These are phyloP conservation scores for Penicillium desertorum DNA, from an alignment of 495 filamentous ascomycete genomes.

Conservation along the genomic window DNA sequence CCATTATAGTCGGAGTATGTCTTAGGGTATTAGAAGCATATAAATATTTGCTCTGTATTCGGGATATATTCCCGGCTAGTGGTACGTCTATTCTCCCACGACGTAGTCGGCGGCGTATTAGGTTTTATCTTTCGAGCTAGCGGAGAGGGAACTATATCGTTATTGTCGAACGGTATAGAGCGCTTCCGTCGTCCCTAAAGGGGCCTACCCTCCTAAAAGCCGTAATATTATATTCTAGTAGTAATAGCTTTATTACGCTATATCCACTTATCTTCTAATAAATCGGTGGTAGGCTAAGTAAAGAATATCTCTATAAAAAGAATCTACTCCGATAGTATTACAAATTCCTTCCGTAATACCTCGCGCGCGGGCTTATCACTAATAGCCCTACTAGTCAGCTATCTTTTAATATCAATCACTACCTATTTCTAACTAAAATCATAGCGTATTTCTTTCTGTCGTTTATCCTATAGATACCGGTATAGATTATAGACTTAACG, in stretches of 20 bases:
- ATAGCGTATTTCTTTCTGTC: constrained; percentile 19
- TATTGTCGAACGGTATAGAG: constrained; percentile 17
- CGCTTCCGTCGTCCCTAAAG: constrained; percentile 28
- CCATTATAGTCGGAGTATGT: constrained; percentile 18
- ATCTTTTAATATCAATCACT: constrained; percentile 28
- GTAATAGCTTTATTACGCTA: constrained; percentile 24
- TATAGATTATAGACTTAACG: constrained; percentile 20
- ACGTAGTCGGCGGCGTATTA: constrained; percentile 12
- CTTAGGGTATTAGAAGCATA: constrained; percentile 25
- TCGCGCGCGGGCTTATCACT: constrained; percentile 20
- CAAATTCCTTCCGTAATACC: constrained; percentile 21
- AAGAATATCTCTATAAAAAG: constrained; percentile 28
- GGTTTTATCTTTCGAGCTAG: constrained; percentile 20
- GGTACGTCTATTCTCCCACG: constrained; percentile 12
- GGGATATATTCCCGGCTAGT: constrained; percentile 13
- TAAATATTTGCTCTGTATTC: constrained; percentile 13
- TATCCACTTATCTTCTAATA: constrained; percentile 26
- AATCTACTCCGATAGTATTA: constrained; percentile 24
- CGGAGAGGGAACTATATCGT: constrained; percentile 14
- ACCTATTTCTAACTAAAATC: constrained; percentile 23
- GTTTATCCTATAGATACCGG: constrained; percentile 18
- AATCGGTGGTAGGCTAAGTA: constrained; percentile 30
- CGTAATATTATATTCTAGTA: constrained; percentile 24
- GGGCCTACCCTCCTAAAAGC: constrained; percentile 26
- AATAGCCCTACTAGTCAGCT: constrained; percentile 23